Base-by-base conservation (phyloP, 805 yeast species). In the Suhomyces sp. region DNA sequence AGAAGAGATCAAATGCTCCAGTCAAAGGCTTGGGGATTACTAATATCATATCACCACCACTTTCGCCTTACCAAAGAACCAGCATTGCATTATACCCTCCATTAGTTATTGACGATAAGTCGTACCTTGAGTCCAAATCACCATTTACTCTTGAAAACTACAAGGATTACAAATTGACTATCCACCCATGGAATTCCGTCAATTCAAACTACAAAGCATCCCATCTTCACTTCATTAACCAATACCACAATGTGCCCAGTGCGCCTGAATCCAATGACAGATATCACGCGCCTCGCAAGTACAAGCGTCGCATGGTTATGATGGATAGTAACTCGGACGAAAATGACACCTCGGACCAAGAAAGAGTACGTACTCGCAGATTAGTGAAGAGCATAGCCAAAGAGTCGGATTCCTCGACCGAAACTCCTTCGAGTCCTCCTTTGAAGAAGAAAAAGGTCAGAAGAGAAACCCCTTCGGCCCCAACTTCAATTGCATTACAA, bases 321-420 rank as follows among this genome's bases (percentile, higher is more conserved):
- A 54, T 47, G 31, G 31, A 46, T n/a, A 49, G 51, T 31, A 35
- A 13, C 36, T 42, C 50, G 23, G 48, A 50, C 29, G 47, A 46
- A 22, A 23, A 17, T 26, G 70, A 68, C 50, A 75, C 76, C 40
- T 73, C 72, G 45, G 51, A 56, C 23, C 41, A 62, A 13, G 85
- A 81, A 50, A 77, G 81, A 61, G 79, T 84, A 36, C 78, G 87
- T 71, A 84, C 88, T 1, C 79, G 88, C 70, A 77, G 87, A 61
- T 68, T 77, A 35, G 79, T 73, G 6, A 77, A 74, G 58, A 80
- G 76, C 53, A 38, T 38, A 6, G 36, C 36, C 42, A 58, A 67
- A 26, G 52, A 54, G 23, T 40, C 44, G 40, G 52, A 51, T 24
- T 48, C 57, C 6, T 72, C 52, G 57, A 68, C 44, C 68, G 50